phyloP scores from a whole-genome alignment of 371 early-diverging fungal species.

The Coemansia sp. region DNA sequence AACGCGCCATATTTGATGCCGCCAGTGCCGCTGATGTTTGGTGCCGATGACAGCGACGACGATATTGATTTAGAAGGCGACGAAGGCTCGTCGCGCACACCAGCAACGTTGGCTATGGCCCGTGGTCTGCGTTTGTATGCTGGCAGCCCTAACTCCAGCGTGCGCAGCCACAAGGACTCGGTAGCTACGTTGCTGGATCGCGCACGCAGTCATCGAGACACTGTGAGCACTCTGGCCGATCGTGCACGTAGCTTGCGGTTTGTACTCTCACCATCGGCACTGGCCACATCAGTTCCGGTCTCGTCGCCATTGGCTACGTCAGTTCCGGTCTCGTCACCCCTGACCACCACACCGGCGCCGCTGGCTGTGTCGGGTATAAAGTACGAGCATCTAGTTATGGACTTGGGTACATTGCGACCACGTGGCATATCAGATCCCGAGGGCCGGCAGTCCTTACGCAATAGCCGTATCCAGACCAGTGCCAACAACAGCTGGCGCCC shows the following conservation, averaged over 20 bases:
- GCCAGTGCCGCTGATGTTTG: slow-evolving; percentile 50
- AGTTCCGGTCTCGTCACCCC: slow-evolving; percentile 16
- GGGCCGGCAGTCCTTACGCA: slow-evolving; percentile 21
- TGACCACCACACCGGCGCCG: slow-evolving; percentile 3
- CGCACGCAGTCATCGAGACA: slow-evolving; percentile 2
- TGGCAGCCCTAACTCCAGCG: slow-evolving; percentile 9
- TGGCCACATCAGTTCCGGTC: slow-evolving; percentile 25
- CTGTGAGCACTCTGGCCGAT: not conserved
- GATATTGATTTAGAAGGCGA: slow-evolving; percentile 61
- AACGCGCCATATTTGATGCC: slow-evolving; percentile 23
- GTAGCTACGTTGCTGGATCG: not conserved
- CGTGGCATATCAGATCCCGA: slow-evolving; percentile 39
- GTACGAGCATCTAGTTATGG: slow-evolving; percentile 15
- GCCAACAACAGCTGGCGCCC: slow-evolving; percentile 1
- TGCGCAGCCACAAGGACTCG: slow-evolving; percentile 4
- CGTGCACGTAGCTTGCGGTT: not conserved
- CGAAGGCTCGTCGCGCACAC: slow-evolving; percentile 49
- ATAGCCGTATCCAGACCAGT: slow-evolving; percentile 3
- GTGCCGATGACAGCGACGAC: slow-evolving; percentile 57
- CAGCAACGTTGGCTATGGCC: slow-evolving; percentile 26
- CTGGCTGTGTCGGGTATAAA: slow-evolving; percentile 17
- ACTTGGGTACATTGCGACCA: slow-evolving; percentile 17
- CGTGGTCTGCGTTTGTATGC: slow-evolving; percentile 19
- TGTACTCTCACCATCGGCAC: slow-evolving; percentile 10
- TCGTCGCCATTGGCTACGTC: slow-evolving; percentile 22